Evolutionary conservation across 139 green algal species (phyloP).

Genomic region (Astrephomene gubernaculifera): DNA sequence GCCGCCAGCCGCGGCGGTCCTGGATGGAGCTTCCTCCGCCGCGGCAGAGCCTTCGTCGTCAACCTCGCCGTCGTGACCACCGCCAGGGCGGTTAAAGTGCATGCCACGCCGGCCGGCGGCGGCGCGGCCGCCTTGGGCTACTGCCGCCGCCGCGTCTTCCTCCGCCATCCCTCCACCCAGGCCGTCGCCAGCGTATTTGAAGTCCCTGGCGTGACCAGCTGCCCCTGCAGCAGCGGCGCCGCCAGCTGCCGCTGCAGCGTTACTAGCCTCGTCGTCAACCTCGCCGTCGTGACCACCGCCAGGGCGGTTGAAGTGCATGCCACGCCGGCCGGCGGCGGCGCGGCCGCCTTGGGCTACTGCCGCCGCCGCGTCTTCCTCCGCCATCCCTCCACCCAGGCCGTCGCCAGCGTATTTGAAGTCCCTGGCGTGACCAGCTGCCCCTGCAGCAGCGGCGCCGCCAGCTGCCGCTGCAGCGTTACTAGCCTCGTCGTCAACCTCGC

Average conservation of each 20-base stretch:
- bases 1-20: not conserved
- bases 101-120: not conserved
- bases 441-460: no score
- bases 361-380: not conserved
- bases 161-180: not conserved
- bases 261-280: no score
- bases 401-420: no score
- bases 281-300: no score
- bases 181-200: no score
- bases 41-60: not conserved
- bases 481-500: no score
- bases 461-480: no score
- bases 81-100: slow-evolving; percentile 11
- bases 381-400: not conserved
- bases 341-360: not conserved
- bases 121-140: not conserved
- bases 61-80: not conserved
- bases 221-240: no score
- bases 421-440: no score
- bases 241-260: no score
- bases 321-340: not conserved
- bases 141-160: not conserved
- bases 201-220: no score
- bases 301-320: no score
- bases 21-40: not conserved